Base-by-base conservation (phyloP, 2,329 filamentous ascomycete genomes). In the Pseudogymnoascus sp. region DNA sequence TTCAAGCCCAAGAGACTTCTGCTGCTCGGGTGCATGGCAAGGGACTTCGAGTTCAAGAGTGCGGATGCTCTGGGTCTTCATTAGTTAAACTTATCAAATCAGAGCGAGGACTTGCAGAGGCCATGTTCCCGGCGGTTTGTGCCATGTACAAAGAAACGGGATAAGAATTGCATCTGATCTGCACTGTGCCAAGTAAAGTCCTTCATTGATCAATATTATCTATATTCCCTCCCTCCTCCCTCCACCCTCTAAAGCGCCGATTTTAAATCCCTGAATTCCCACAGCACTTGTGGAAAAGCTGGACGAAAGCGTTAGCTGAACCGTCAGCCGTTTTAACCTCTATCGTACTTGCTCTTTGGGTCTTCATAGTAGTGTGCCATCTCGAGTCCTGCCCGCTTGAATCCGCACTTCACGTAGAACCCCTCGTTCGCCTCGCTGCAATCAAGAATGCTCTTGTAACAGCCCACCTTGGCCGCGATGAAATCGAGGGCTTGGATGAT, bases 321-420 rank as follows among this genome's bases (percentile, higher is more conserved):
- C n/a, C 50, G 28, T n/a, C 50, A 19, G 10, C 28, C 10, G n/a
- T 2, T 56, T 14, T 56, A 56, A 33, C 50, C 50, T 33, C 50
- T 33, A 19, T 56, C 16, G 50, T 43, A 35, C 24, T 43, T 43
- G 28, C 40, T 56, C 40, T 61, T 61, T 67, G 60, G 60, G 6
- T 62, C 67, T 59, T 72, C 66, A 61, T 96, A 95, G 78, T 96
- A 96, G 80, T 96, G 91, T 46, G 93, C 92, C 95, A 99, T 98
- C 78, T 99, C 91, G 63, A 97, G 79, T 14, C 95, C 95, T 28
- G 92, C 93, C 66, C 91, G 82, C 78, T 91, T 89, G 77, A 96
- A 98, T 64, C 93, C 93, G 77, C 95, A 98, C 83, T 98, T 98
- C 76, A 96, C 83, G 76, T 99, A 99, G 81, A 99, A 98, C 22